These are phyloP conservation scores for Peronospora belbahrii DNA, from an alignment of 352 stramenopile species.

Conservation along the genomic window DNA sequence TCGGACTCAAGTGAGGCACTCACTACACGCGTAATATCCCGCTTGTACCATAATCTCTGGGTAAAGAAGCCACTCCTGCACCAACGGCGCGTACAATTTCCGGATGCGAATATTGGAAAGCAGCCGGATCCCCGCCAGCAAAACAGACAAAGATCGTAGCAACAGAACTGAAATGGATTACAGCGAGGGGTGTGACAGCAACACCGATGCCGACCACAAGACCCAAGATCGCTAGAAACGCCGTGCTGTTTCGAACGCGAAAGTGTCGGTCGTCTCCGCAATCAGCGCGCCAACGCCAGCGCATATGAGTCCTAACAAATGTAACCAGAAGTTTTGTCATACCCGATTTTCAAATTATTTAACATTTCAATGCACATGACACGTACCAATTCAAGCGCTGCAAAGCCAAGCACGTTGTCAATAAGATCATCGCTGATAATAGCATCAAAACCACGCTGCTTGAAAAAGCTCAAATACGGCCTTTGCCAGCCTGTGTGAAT, in stretches of 20 bases:
- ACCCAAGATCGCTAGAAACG: conserved; percentile 71
- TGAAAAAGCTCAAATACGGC: conserved; percentile 91
- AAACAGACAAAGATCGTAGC: conserved; percentile 97
- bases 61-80: conserved; percentile 83
- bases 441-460: conserved; percentile 88
- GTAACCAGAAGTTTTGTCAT: conserved; percentile 1
- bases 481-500: conserved; percentile 90
- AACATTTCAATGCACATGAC: background rate
- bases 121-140: conserved; percentile 83
- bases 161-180: conserved; percentile 91
- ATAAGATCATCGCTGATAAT: conserved; percentile 96
- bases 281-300: conserved; percentile 47
- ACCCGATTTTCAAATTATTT: background rate
- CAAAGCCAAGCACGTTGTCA: conserved; percentile 86
- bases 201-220: conserved; percentile 86
- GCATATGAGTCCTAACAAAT: conserved; percentile 55
- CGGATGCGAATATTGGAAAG: conserved; percentile 73
- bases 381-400: conserved; percentile 81
- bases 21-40: conserved; percentile 74
- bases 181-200: conserved; percentile 83
- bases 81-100: conserved; percentile 76
- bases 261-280: conserved; percentile 37
- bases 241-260: conserved; percentile 69
- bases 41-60: conserved; percentile 85
- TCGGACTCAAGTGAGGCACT: background rate